These are phyloP conservation scores for Achaetomium macrosporum DNA, from an alignment of 2,329 filamentous ascomycete species.

Conservation along the genomic window DNA sequence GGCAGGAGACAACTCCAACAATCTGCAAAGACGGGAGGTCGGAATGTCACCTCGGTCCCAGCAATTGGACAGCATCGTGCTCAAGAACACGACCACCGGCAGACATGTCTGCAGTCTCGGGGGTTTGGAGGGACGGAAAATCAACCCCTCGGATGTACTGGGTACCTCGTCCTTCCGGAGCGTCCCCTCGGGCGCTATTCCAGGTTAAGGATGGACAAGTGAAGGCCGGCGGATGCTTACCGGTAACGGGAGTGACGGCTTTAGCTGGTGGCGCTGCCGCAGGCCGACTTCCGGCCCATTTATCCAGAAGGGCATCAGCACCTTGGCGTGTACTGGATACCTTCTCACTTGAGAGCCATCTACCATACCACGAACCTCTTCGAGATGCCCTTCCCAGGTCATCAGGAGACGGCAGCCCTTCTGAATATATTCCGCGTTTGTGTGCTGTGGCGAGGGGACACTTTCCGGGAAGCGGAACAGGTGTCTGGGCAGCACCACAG, in stretches of 20 bases:
- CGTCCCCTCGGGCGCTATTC: constrained; percentile 8
- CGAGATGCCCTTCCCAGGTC: background rate
- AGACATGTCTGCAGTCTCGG: background rate
- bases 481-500: background rate
- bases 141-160: background rate
- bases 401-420: background rate
- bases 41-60: constrained; percentile 10
- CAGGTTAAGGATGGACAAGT: constrained; percentile 5
- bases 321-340: constrained; percentile 20
- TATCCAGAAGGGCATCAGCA: constrained; percentile 16
- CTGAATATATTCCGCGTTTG: background rate
- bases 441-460: background rate
- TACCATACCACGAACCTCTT: background rate
- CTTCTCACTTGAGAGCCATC: background rate
- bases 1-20: background rate
- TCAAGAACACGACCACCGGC: constrained; percentile 6
- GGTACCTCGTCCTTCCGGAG: constrained; percentile 10
- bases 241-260: background rate
- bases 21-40: background rate
- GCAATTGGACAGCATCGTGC: background rate
- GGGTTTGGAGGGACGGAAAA: constrained; percentile 1
- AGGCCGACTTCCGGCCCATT: constrained; percentile 18
- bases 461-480: constrained; percentile 10
- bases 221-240: background rate
- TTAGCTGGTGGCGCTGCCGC: constrained; percentile 2